Conservation (phyloP, 768 basidiomycete species). For the Piloderma croceum region DNA sequence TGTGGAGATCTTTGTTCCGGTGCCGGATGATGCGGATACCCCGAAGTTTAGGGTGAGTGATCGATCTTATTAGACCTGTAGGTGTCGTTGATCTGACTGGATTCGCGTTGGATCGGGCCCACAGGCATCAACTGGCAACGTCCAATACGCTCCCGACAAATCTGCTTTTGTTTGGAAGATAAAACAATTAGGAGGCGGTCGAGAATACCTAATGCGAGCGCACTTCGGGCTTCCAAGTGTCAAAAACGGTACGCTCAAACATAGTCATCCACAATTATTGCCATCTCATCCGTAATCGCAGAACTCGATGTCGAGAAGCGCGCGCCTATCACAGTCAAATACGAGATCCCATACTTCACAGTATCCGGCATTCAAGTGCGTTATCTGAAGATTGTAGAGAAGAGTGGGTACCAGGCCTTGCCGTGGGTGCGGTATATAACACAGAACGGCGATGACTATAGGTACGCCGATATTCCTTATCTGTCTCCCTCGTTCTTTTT, state of each 20-base stretch:
- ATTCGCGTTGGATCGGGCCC: no score
- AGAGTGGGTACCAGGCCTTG: conserved; percentile 93
- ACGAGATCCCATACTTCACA: conserved; percentile 98
- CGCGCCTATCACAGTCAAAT: conserved; percentile 94
- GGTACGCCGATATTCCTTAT: conserved; percentile 37
- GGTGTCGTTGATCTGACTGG: background rate
- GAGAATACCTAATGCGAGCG: conserved; percentile 96
- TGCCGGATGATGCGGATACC: conserved; percentile 96
- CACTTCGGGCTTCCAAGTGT: conserved; percentile 97
- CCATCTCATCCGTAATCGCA: conserved; percentile 14
- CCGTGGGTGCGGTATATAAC: conserved; percentile 97
- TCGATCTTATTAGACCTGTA: background rate
- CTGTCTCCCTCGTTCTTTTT: background rate
- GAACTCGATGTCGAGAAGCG: conserved; percentile 82
- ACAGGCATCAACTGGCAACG: conserved; percentile 90
- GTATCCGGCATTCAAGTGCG: conserved; percentile 97
- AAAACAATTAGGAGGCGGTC: conserved; percentile 92
- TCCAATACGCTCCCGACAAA: conserved; percentile 97
- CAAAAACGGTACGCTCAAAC: conserved; percentile 59
- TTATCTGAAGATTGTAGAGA: conserved; percentile 97
- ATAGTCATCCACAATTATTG: background rate
- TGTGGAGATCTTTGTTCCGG: conserved; percentile 98
- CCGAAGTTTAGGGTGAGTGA: conserved; percentile 86
- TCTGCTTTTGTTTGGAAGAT: conserved; percentile 99
- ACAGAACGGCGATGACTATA: conserved; percentile 88